Percentiles rank a stretch among this genome's conserved stretches.
Conservation (phyloP, 352 stramenopile genomes). For the Phytophthora palmivora region DNA sequence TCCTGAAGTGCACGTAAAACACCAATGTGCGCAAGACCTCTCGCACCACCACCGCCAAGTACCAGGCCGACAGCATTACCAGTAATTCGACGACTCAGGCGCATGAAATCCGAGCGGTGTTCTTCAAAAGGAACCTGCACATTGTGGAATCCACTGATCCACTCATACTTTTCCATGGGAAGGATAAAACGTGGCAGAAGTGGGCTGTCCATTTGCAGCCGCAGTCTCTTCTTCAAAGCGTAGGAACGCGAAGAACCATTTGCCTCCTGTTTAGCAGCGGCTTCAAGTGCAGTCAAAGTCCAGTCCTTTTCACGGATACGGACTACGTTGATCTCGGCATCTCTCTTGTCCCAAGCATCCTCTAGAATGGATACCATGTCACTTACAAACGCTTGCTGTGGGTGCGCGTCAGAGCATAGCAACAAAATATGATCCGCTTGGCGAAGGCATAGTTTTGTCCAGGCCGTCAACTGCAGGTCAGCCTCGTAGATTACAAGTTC, state of each 20-base stretch:
- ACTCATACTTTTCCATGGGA: constrained; percentile 88
- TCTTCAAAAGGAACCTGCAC: constrained; percentile 83
- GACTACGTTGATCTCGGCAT: constrained; percentile 79
- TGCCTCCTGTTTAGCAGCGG: constrained; percentile 49
- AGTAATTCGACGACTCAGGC: constrained; percentile 91
- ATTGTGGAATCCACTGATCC: constrained; percentile 88
- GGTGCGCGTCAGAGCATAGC: constrained; percentile 76
- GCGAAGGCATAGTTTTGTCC: constrained; percentile 86
- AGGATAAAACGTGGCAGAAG: constrained; percentile 76
- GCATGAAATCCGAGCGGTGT: constrained; percentile 78
- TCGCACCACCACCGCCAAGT: constrained; percentile 92
- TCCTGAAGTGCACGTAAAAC: constrained; percentile 94
- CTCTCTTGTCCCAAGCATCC: constrained; percentile 75
- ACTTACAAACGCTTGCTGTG: constrained; percentile 70
- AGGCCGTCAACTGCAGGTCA: constrained; percentile 71
- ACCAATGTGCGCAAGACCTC: constrained; percentile 94
- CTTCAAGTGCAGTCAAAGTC: constrained; percentile 66
- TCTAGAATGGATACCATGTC: constrained; percentile 77
- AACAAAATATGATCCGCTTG: constrained; percentile 88
- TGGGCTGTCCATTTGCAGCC: constrained; percentile 60
- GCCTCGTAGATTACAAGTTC: constrained; percentile 87
- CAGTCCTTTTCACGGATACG: constrained; percentile 80
- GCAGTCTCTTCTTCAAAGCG: constrained; percentile 64
- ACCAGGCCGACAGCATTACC: constrained; percentile 94
- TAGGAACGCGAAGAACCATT: constrained; percentile 61